A percentile compares a stretch with the other conserved stretches of the same genome.
These are phyloP conservation scores for Venustampulla echinocandica DNA, from an alignment of 495 filamentous ascomycete genomes.

Conservation along the genomic window DNA sequence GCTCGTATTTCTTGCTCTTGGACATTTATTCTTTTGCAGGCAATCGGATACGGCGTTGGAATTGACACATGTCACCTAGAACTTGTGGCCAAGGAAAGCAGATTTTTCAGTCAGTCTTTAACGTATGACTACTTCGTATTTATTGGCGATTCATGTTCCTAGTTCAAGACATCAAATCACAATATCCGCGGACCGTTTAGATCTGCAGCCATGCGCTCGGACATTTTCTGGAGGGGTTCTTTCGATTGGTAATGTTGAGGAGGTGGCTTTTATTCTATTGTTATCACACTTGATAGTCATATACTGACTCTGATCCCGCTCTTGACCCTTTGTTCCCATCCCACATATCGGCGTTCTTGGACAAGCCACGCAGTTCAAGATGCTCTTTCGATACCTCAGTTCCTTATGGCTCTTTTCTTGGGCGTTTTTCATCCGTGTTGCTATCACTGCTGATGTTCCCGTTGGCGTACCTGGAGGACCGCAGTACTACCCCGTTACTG, in stretches of 20 bases:
- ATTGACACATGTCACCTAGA: too few relatives aligned
- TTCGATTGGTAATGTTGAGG: neutral
- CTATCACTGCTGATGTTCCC: neutral
- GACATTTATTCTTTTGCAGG: too few relatives aligned
- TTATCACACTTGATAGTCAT: neutral
- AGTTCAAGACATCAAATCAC: neutral
- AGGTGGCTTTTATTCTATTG: neutral
- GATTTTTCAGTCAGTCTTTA: too few relatives aligned
- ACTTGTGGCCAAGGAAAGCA: too few relatives aligned
- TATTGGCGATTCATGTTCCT: neutral
- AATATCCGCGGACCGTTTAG: neutral
- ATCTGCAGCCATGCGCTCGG: constrained; percentile 2
- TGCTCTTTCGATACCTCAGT: too few relatives aligned
- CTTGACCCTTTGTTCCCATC: too few relatives aligned
- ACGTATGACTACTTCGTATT: neutral
- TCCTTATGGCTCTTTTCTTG: too few relatives aligned
- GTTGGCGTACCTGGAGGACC: neutral
- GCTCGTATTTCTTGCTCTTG: too few relatives aligned
- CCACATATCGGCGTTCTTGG: too few relatives aligned
- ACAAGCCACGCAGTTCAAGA: too few relatives aligned
- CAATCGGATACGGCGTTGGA: too few relatives aligned
- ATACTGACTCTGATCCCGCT: too few relatives aligned
- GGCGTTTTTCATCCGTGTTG: neutral
- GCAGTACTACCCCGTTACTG: constrained; percentile 10
- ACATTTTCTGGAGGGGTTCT: constrained; percentile 1